These are phyloP conservation scores for Cymbomonas tetramitiformis DNA, from an alignment of 139 green algal species.

Conservation along the genomic window DNA sequence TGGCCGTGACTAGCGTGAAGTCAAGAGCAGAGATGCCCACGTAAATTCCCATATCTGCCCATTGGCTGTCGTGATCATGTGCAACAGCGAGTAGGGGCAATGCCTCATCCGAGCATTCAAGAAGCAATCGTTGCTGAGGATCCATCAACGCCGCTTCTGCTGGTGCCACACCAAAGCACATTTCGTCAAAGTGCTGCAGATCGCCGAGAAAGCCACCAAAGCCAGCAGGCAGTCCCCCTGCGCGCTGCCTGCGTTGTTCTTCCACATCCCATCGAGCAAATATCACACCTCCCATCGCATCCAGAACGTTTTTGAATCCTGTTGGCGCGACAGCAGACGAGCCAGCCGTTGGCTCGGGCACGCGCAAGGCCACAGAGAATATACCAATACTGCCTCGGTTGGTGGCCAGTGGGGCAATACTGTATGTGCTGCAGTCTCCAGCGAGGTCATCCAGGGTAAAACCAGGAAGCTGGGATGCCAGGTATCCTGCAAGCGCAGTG, in stretches of 20 bases:
- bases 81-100: not conserved
- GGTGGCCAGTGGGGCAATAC: no score
- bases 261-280: not conserved
- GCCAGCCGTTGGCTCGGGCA: no score
- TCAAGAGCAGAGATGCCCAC: slow-evolving; percentile 18
- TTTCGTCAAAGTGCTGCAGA: slow-evolving; percentile 49
- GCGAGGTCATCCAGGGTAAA: no score
- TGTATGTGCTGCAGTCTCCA: no score
- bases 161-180: not conserved
- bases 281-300: no score
- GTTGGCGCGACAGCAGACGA: no score
- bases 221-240: slow-evolving; percentile 15
- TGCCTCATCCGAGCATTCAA: not conserved
- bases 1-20: not conserved
- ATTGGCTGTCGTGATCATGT: not conserved
- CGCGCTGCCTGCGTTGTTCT: not conserved
- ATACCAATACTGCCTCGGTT: no score
- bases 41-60: not conserved
- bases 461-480: slow-evolving; percentile 11
- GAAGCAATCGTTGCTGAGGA: slow-evolving; percentile 29
- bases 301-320: no score
- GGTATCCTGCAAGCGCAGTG: slow-evolving; percentile 20
- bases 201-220: slow-evolving; percentile 50
- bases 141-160: not conserved
- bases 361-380: no score